Evolutionary conservation across 1,284 basidiomycete species (phyloP).

Genomic region (Puccinia hordei): DNA sequence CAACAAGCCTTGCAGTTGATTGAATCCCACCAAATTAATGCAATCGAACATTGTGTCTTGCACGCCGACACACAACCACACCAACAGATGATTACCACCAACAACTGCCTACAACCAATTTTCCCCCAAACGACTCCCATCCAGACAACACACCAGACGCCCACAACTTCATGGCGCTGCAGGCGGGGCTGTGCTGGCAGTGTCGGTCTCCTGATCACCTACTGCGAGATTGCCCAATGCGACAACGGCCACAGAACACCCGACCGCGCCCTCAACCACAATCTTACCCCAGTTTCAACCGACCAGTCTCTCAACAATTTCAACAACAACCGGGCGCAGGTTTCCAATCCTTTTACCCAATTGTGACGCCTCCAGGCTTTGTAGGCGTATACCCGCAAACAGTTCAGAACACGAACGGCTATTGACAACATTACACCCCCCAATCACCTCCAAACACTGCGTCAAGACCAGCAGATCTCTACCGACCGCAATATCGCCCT

Average conservation of each 20-base stretch:
- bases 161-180: too few species aligned
- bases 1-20: neutral
- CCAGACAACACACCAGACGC: too few species aligned
- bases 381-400: neutral
- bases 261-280: neutral
- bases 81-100: neutral
- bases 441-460: neutral
- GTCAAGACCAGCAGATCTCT: neutral
- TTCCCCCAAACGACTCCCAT: too few species aligned
- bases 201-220: neutral
- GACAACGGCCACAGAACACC: too few species aligned
- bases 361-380: neutral
- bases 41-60: neutral
- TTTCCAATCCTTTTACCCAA: slow-evolving; percentile 2
- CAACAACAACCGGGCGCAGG: too few species aligned
- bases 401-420: neutral
- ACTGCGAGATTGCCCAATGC: neutral
- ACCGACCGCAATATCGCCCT: neutral
- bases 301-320: neutral
- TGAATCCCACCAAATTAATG: too few species aligned
- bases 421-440: neutral
- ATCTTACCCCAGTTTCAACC: too few species aligned
- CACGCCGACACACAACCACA: too few species aligned
- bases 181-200: neutral
- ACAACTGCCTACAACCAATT: too few species aligned